A percentile compares a stretch with the other conserved stretches of the same genome.
phyloP scores from a whole-genome alignment of 2,329 filamentous ascomycete species.

The Dothideomycetidae sp. region DNA sequence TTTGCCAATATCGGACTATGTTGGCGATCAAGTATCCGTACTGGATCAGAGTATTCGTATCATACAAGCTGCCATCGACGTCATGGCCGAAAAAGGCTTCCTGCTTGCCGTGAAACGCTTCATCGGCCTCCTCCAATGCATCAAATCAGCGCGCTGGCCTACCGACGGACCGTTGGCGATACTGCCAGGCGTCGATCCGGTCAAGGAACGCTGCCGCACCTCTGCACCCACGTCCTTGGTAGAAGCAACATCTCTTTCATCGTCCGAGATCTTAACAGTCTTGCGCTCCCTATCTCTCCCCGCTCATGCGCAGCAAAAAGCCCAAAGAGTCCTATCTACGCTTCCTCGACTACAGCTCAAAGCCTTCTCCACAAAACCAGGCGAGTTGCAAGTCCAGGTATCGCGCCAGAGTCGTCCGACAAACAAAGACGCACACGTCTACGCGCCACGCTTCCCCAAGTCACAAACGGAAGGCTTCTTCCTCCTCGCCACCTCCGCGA shows the following conservation, averaged over 20 bases:
- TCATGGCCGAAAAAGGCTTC: conserved; percentile 78
- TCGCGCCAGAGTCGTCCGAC: conserved; percentile 51
- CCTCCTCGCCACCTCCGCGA: conserved; percentile 55
- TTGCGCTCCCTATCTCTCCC: conserved; percentile 41
- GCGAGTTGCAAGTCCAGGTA: conserved; percentile 49
- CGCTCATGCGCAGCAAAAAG: conserved; percentile 29
- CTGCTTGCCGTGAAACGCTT: conserved; percentile 65
- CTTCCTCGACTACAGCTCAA: conserved; percentile 57
- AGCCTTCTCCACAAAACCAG: conserved; percentile 37
- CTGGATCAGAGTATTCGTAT: conserved; percentile 95
- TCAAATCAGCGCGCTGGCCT: conserved; percentile 89
- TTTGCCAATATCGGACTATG: conserved; percentile 90
- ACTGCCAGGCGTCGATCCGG: conserved; percentile 53
- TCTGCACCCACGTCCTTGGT: conserved; percentile 26
- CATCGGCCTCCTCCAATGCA: conserved; percentile 73
- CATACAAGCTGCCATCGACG: conserved; percentile 86
- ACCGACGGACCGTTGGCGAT: conserved; percentile 65
- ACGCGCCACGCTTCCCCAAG: conserved; percentile 82
- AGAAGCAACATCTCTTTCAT: conserved; percentile 25
- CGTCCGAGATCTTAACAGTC: conserved; percentile 18
- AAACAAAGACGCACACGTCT: conserved; percentile 59
- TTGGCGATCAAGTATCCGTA: conserved; percentile 78
- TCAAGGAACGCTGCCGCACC: conserved; percentile 29
- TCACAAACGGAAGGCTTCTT: conserved; percentile 92
- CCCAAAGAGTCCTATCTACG: conserved; percentile 46